Conservation (phyloP, 495 filamentous ascomycete species). For the Staphylotrichum tortipilum region DNA sequence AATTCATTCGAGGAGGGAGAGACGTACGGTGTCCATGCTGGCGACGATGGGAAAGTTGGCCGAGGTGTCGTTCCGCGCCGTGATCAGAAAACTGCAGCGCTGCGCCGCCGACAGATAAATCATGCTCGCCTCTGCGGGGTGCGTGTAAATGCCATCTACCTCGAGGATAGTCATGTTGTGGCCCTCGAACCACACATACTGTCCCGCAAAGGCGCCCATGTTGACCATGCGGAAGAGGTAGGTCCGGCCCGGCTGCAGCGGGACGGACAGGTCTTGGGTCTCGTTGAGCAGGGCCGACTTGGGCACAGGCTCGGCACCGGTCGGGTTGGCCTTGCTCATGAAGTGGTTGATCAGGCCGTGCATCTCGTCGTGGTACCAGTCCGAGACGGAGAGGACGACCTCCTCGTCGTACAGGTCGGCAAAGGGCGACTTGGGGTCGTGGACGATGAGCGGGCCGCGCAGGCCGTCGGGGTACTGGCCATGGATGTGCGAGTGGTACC, state of each 20-base stretch:
- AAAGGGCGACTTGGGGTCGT: conserved; percentile 57
- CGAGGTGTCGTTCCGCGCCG: conserved; percentile 52
- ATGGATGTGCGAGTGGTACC: conserved; percentile 69
- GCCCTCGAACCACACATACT: conserved; percentile 66
- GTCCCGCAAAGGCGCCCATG: conserved; percentile 57
- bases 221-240: conserved; percentile 75
- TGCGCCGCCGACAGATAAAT: conserved; percentile 64
- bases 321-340: conserved; percentile 50
- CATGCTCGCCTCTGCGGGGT: conserved; percentile 49
- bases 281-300: conserved; percentile 65
- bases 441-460: conserved; percentile 60
- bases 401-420: conserved; percentile 58
- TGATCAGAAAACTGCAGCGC: conserved; percentile 60
- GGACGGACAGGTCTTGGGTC: conserved; percentile 43
- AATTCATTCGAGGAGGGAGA: neutral
- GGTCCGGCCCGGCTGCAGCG: conserved; percentile 58
- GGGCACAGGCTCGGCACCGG: conserved; percentile 57
- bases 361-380: conserved; percentile 61
- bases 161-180: conserved; percentile 56
- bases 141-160: conserved; percentile 49
- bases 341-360: conserved; percentile 46
- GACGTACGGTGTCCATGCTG: conserved; percentile 50
- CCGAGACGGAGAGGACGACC: conserved; percentile 53
- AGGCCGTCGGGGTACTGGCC: conserved; percentile 71
- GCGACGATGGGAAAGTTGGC: conserved; percentile 60